These are phyloP conservation scores for Boletus reticuloceps DNA, from an alignment of 768 basidiomycete genomes.

Conservation along the genomic window DNA sequence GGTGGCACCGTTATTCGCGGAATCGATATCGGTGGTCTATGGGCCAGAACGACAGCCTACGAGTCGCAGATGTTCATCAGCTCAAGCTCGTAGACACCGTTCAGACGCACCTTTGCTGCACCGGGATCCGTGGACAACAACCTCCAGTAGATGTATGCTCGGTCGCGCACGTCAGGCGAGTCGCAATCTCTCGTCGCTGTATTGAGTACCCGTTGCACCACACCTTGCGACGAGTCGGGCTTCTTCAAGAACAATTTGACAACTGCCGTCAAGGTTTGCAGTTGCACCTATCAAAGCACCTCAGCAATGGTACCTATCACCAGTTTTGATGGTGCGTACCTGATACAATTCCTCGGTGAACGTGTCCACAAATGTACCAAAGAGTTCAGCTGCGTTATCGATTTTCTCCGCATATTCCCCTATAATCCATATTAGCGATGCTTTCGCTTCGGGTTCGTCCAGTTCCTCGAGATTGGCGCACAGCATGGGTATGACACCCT, in stretches of 20 bases:
- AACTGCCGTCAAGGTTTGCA: constrained; percentile 88
- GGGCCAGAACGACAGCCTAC: constrained; percentile 83
- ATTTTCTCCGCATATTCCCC: constrained; percentile 98
- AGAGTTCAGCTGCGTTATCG: constrained; percentile 92
- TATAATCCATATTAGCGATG: constrained; percentile 98
- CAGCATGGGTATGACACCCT: constrained; percentile 93
- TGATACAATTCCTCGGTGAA: constrained; percentile 94
- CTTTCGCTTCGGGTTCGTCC: constrained; percentile 97
- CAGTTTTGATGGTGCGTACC: constrained; percentile 36
- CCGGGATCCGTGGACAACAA: constrained; percentile 91
- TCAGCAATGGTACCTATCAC: neutral
- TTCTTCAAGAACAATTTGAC: constrained; percentile 96
- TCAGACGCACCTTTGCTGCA: constrained; percentile 80
- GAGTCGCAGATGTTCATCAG: constrained; percentile 1
- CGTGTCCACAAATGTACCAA: constrained; percentile 85
- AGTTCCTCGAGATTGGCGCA: constrained; percentile 95
- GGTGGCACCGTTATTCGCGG: constrained; percentile 89
- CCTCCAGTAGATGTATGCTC: constrained; percentile 98
- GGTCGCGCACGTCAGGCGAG: constrained; percentile 92
- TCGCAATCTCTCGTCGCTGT: constrained; percentile 98
- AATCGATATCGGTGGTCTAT: constrained; percentile 90
- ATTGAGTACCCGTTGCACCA: constrained; percentile 89
- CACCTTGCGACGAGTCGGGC: constrained; percentile 86
- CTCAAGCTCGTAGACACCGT: neutral
- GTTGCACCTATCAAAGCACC: constrained; percentile 50